Evolutionary conservation across 352 stramenopile genomes (phyloP).

Genomic region (Pythium periplocum): DNA sequence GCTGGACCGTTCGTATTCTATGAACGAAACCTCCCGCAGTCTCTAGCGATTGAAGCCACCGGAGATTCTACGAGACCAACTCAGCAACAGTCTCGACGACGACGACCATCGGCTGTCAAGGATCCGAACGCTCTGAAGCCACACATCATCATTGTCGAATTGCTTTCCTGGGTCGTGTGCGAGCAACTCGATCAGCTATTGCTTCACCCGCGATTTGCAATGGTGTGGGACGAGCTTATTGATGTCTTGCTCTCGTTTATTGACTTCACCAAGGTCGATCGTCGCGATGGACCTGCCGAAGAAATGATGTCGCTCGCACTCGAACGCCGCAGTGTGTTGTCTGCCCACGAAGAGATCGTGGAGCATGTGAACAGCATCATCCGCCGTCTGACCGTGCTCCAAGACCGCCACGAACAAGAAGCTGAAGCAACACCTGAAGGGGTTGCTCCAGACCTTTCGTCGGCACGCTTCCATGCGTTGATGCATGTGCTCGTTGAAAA

Average conservation of each 20-base stretch:
- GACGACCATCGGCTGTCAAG: constrained; percentile 50
- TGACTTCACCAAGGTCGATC: constrained; percentile 40
- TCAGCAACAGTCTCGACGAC: constrained; percentile 18
- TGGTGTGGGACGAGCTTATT: constrained; percentile 50
- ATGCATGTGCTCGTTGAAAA: constrained; percentile 59
- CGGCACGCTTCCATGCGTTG: constrained; percentile 23
- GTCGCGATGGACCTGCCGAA: constrained; percentile 9
- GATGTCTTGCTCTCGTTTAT: constrained; percentile 50
- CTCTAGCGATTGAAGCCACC: neutral
- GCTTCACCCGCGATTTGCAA: constrained; percentile 29
- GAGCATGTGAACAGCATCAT: constrained; percentile 62
- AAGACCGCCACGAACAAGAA: constrained; percentile 15
- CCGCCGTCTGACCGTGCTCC: constrained; percentile 38
- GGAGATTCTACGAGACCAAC: constrained; percentile 1
- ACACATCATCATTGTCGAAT: constrained; percentile 51
- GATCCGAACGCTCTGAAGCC: constrained; percentile 50
- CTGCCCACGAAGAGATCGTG: constrained; percentile 67
- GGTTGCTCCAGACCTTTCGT: neutral
- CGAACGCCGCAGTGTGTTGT: constrained; percentile 55
- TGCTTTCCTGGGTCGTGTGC: constrained; percentile 59
- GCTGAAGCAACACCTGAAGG: constrained; percentile 7
- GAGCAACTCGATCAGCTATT: constrained; percentile 48
- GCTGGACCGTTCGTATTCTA: constrained; percentile 43
- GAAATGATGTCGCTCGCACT: constrained; percentile 38
- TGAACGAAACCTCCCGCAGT: constrained; percentile 34